These are phyloP conservation scores for Podila epigama DNA, from an alignment of 192 early-diverging fungal genomes.

Conservation along the genomic window DNA sequence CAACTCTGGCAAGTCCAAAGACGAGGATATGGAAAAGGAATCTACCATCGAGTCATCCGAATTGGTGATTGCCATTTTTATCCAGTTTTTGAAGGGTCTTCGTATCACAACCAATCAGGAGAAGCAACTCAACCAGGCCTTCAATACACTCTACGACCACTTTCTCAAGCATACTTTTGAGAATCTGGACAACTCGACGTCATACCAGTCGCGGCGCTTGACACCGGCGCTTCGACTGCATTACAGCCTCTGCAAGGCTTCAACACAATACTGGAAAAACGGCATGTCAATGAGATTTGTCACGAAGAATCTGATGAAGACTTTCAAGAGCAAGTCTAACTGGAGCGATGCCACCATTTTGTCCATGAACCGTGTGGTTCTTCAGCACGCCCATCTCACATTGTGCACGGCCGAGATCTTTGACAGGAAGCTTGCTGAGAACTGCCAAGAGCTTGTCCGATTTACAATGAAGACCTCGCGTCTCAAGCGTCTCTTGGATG, in stretches of 20 bases:
- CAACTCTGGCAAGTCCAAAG: constrained; percentile 28
- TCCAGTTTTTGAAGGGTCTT: constrained; percentile 39
- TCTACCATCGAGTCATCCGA: constrained; percentile 10
- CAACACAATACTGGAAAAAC: constrained; percentile 28
- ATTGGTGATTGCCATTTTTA: constrained; percentile 13
- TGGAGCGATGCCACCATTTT: constrained; percentile 25
- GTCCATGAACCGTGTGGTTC: constrained; percentile 26
- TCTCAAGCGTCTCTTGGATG: constrained; percentile 9
- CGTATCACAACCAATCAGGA: constrained; percentile 38
- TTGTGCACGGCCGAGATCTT: constrained; percentile 15
- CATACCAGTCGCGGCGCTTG: constrained; percentile 11
- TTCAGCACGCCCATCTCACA: constrained; percentile 36
- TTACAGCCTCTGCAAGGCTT: constrained; percentile 25
- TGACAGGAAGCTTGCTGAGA: constrained; percentile 1
- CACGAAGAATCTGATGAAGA: constrained; percentile 5
- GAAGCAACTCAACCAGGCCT: constrained; percentile 43
- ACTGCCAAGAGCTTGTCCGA: constrained; percentile 12
- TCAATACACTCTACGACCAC: constrained; percentile 13
- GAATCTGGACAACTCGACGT: background rate
- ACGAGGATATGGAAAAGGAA: background rate
- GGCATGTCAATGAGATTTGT: constrained; percentile 11
- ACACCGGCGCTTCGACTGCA: constrained; percentile 30
- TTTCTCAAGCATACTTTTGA: constrained; percentile 18
- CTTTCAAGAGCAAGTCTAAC: constrained; percentile 13
- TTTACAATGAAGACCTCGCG: constrained; percentile 35